Conservation (phyloP, 192 early-diverging fungal genomes). For the Coemansia sp. region DNA sequence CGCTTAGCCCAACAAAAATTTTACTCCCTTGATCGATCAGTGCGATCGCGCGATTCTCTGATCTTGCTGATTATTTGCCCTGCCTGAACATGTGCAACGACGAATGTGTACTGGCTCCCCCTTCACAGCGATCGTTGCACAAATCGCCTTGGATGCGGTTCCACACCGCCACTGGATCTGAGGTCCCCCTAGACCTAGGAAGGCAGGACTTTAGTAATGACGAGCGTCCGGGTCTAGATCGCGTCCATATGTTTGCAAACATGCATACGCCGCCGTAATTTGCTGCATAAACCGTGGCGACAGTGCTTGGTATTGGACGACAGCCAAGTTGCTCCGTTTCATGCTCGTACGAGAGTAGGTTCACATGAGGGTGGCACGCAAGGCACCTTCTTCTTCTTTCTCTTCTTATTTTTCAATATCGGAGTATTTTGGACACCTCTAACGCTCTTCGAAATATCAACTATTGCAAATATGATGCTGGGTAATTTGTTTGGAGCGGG, state of each 20-base stretch:
- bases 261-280: background rate
- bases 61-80: background rate
- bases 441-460: background rate
- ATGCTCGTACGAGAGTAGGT: background rate
- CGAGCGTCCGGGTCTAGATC: background rate
- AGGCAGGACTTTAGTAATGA: background rate
- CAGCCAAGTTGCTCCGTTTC: background rate
- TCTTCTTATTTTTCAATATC: background rate
- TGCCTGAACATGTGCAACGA: background rate
- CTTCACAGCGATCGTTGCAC: background rate
- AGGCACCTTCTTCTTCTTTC: background rate
- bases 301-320: background rate
- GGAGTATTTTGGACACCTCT: background rate
- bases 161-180: background rate
- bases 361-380: background rate
- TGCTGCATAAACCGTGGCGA: constrained; percentile 1
- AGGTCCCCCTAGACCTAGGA: background rate
- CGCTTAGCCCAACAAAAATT: constrained; percentile 2
- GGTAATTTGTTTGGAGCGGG: constrained; percentile 48
- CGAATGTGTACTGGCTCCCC: background rate
- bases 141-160: background rate
- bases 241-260: background rate
- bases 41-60: background rate
- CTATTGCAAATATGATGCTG: constrained; percentile 45
- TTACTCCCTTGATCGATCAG: background rate